Conservation (phyloP, 352 stramenopile genomes). For the Globisporangium abappressorium region DNA sequence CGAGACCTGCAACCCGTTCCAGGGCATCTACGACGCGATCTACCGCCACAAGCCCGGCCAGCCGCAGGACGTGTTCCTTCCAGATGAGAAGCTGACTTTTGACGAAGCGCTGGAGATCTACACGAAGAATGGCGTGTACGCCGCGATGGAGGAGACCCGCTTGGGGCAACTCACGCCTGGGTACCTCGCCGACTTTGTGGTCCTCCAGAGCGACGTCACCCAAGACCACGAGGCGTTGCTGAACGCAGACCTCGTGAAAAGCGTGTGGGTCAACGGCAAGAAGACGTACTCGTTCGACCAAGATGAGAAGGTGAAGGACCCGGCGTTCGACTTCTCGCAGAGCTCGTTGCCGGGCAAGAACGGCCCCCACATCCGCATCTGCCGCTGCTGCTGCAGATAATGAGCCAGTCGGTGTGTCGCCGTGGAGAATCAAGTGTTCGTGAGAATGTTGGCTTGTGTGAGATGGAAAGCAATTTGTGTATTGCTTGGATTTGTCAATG, state of each 20-base stretch:
- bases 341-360: constrained; percentile 75
- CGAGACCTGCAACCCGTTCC: constrained; percentile 85
- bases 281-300: constrained; percentile 49
- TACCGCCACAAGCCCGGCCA: constrained; percentile 57
- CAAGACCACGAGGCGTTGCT: constrained; percentile 40
- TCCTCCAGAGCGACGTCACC: constrained; percentile 57
- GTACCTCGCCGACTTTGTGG: constrained; percentile 71
- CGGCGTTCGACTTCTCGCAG: constrained; percentile 40
- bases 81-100: constrained; percentile 67
- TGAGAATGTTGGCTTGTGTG: too few species aligned
- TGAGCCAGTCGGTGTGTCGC: neutral
- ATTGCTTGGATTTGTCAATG: too few species aligned
- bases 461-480: too few species aligned
- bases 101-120: constrained; percentile 77
- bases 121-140: constrained; percentile 70
- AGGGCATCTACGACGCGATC: constrained; percentile 88
- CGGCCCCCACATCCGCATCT: constrained; percentile 50
- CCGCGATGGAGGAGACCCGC: constrained; percentile 50
- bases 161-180: constrained; percentile 54
- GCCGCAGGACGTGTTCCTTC: constrained; percentile 54
- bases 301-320: neutral
- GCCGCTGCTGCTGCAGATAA: constrained; percentile 51
- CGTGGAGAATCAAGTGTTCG: neutral
- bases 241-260: constrained; percentile 44
- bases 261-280: constrained; percentile 64